These are phyloP conservation scores for Aspergillus cavernicola DNA, from an alignment of 495 filamentous ascomycete genomes.

Conservation along the genomic window DNA sequence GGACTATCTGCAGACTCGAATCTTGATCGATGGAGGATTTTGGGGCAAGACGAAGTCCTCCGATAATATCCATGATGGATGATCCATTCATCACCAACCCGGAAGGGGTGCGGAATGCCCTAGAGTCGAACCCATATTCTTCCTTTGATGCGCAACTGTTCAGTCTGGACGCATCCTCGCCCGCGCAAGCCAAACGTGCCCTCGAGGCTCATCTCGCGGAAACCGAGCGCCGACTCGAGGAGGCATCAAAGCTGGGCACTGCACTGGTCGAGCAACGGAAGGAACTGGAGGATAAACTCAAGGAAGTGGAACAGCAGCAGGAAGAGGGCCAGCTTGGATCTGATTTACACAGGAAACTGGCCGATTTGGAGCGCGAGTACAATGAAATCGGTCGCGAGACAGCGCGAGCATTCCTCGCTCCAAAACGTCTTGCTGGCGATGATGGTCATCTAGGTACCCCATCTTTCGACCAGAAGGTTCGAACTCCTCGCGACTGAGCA, in stretches of 20 bases:
- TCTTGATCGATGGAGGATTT: conserved; percentile 5
- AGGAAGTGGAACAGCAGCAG: conserved; percentile 78
- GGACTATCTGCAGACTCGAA: conserved; percentile 12
- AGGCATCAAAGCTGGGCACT: conserved; percentile 82
- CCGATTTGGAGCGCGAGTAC: conserved; percentile 88
- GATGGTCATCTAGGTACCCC: conserved; percentile 53
- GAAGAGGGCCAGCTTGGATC: conserved; percentile 77
- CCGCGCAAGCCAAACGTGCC: conserved; percentile 80
- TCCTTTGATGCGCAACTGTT: conserved; percentile 76
- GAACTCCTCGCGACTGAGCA: conserved; percentile 3
- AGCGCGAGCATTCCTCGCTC: conserved; percentile 76
- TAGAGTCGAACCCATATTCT: conserved; percentile 66
- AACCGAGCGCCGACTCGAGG: conserved; percentile 84
- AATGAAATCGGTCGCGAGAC: conserved; percentile 91
- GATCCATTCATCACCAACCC: conserved; percentile 53
- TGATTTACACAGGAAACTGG: conserved; percentile 76
- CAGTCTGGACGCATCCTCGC: conserved; percentile 71
- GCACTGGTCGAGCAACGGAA: conserved; percentile 80
- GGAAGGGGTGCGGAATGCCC: conserved; percentile 31
- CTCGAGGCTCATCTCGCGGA: conserved; percentile 89
- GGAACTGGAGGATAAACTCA: conserved; percentile 73
- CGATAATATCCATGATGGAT: conserved; percentile 39
- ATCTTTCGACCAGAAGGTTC: conserved; percentile 59
- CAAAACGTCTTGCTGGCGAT: conserved; percentile 73
- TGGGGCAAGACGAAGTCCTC: conserved; percentile 16